Base-by-base conservation (phyloP, 352 stramenopile genomes). In the Plasmopara halstedii region DNA sequence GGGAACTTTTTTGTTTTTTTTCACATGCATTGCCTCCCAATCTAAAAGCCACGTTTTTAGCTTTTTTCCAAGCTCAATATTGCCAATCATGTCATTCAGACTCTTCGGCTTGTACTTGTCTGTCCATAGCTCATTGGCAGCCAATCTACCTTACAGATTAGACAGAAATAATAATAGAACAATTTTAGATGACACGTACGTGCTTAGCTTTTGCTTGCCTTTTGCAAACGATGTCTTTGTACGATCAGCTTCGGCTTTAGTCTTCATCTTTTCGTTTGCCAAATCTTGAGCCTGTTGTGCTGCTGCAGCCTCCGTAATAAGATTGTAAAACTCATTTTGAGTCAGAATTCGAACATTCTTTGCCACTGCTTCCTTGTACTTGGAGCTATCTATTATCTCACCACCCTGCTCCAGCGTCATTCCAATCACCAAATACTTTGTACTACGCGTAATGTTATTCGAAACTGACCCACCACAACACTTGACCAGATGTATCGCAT, bases 21-120 rank as follows among this genome's bases (percentile, higher is more conserved):
- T 86, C 21, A 94, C 80, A 36, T 92, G 83, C 41, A 92, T 58
- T 0, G 75, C 69, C 31, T 94, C 74, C 70, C 78, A 94, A 38
- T 94, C 80, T 25, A 72, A 22, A 10, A 94, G 70, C 83, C 86
- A 98, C 37, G 70, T 64, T 21, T 68, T 79, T 7, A 98, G 58
- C 37, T 96, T 96, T 48, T 70, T 82, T 1, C 90, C 83, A 23
- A 86, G 61, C 46, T 97, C 89, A 32, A 85, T 64, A 67, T 97
- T 97, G 14, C 94, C 94, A 29, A 98, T 85, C 74, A 98, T 97
- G 42, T 98, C 77, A 7, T 80, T 57, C 25, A 92, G 78, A 3
- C 36, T 74, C 58, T 90, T 94, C 0, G 95, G 96, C 56, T 94
- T 95, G 80, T 98, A 97, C 64, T 97, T 97, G 67, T 99, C 96